A percentile compares a stretch with the other conserved stretches of the same genome.
These are phyloP conservation scores for Xylariaceae sp. DNA, from an alignment of 2,329 filamentous ascomycete genomes.

Conservation along the genomic window DNA sequence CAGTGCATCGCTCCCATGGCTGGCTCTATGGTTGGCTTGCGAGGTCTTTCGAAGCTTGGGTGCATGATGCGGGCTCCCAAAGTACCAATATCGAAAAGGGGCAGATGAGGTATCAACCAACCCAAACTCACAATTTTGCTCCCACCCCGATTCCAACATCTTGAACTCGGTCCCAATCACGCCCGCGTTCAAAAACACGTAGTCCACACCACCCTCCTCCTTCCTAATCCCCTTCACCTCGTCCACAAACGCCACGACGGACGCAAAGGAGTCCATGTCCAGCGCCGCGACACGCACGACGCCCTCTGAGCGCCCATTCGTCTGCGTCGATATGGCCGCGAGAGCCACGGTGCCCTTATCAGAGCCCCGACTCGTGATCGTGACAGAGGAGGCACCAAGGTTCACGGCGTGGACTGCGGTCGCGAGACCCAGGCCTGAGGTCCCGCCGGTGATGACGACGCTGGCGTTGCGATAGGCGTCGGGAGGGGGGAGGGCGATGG, in stretches of 20 bases:
- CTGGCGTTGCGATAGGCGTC: slow-evolving; percentile 22
- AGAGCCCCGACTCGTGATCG: slow-evolving; percentile 35
- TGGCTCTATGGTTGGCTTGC: neutral
- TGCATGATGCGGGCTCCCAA: too few relatives aligned
- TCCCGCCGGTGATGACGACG: slow-evolving; percentile 38
- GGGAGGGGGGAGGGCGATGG: slow-evolving; percentile 17
- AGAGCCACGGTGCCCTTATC: slow-evolving; percentile 34
- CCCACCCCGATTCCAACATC: slow-evolving; percentile 24
- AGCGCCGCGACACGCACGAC: slow-evolving; percentile 19
- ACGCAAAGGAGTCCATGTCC: slow-evolving; percentile 22
- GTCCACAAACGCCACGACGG: slow-evolving; percentile 18
- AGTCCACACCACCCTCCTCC: slow-evolving; percentile 19
- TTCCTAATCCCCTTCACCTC: slow-evolving; percentile 16
- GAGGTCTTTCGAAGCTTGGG: too few relatives aligned
- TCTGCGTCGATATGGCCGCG: slow-evolving; percentile 27
- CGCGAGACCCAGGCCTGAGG: slow-evolving; percentile 36
- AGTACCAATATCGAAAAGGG: too few relatives aligned
- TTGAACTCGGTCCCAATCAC: slow-evolving; percentile 15
- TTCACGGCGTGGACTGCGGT: slow-evolving; percentile 35
- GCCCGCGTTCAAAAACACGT: slow-evolving; percentile 24
- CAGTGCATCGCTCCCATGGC: too few relatives aligned
- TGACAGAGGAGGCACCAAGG: slow-evolving; percentile 34
- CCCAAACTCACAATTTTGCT: slow-evolving; percentile 4
- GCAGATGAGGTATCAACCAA: neutral
- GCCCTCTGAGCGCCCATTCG: slow-evolving; percentile 11